Base-by-base conservation (phyloP, 2,329 filamentous ascomycete species). In the Acephala macrosclerotiorum region DNA sequence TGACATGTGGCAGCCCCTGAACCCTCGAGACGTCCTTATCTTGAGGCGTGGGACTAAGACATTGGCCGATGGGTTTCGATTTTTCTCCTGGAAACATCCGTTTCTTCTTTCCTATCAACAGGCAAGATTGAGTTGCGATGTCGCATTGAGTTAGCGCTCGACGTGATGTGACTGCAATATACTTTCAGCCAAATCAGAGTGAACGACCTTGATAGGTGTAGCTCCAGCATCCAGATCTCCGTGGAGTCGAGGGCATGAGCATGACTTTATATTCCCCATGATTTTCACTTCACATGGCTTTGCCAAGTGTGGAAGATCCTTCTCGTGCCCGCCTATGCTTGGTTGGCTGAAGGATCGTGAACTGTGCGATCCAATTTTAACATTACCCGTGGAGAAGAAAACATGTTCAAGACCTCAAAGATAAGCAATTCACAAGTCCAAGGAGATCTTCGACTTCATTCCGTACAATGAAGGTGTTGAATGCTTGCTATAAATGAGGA, bases 371-470 rank as follows among this genome's bases (percentile, higher is more conserved):
- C 3, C 47, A 2, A 38, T 36, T 18, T 25, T 36, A 36, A 51
- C 47, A 53, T 63, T 8, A 51, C 57, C 65, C 65, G 62, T 63
- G 61, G 65, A 64, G 65, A 67, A 67, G 61, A 53, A 57, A 64
- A 60, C 29, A 20, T 35, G 20, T 51, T 51, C 63, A 61, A 61
- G 63, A 55, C 36, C 26, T 38, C 33, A 49, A 26, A 61, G 61
- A 64, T 64, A 64, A 67, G 61, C 47, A 56, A 35, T 47, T 36
- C 1, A 40, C 56, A 25, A 33, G 55, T 56, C 65, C 65, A 64
- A 64, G 65, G 61, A 64, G 65, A 67, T 66, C 55, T 60, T 25
- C 60, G 56, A 51, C 55, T 38, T 36, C 55, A 29, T 58, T 11
- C 38, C 29, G 42, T 29, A 51, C 11, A 51, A 26, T 33, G n/a